Evolutionary conservation across 345 rosid species (phyloP).

Genomic region (Pugionium dolabratum): DNA sequence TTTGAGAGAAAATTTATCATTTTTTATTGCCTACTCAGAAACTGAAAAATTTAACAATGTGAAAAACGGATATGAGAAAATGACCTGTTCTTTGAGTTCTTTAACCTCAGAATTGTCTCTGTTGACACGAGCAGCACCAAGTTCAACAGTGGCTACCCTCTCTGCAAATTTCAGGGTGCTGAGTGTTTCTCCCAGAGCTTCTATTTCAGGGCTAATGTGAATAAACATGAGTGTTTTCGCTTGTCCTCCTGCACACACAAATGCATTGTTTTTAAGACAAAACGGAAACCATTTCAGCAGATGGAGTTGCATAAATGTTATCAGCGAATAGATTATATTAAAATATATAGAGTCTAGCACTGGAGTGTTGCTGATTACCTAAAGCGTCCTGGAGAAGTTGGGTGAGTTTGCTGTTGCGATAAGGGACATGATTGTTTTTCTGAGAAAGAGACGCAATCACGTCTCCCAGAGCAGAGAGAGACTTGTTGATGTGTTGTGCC

Average conservation of each 20-base stretch:
- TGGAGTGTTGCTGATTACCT: slow-evolving; percentile 47
- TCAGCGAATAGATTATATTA: neutral
- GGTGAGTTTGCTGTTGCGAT: slow-evolving; percentile 92
- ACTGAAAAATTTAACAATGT: neutral
- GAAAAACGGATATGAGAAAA: neutral
- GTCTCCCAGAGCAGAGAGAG: slow-evolving; percentile 92
- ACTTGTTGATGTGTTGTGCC: slow-evolving; percentile 86
- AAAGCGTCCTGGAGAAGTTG: slow-evolving; percentile 95
- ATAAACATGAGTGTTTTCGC: slow-evolving; percentile 98
- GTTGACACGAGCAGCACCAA: slow-evolving; percentile 92
- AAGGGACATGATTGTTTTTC: slow-evolving; percentile 85
- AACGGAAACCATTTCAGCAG: neutral
- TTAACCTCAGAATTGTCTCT: slow-evolving; percentile 72
- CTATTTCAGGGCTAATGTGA: slow-evolving; percentile 88
- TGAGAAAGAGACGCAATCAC: slow-evolving; percentile 89
- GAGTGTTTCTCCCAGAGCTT: slow-evolving; percentile 75
- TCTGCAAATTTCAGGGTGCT: slow-evolving; percentile 96
- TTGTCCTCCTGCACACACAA: slow-evolving; percentile 67
- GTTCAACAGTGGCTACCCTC: slow-evolving; percentile 90
- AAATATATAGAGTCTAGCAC: slow-evolving; percentile 1
- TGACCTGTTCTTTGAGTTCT: slow-evolving; percentile 87
- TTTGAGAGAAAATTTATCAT: neutral
- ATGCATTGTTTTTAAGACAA: neutral
- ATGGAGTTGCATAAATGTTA: neutral
- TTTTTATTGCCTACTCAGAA: neutral